These are phyloP conservation scores for Boletus vinaceobasis DNA, from an alignment of 768 basidiomycete genomes.

Conservation along the genomic window DNA sequence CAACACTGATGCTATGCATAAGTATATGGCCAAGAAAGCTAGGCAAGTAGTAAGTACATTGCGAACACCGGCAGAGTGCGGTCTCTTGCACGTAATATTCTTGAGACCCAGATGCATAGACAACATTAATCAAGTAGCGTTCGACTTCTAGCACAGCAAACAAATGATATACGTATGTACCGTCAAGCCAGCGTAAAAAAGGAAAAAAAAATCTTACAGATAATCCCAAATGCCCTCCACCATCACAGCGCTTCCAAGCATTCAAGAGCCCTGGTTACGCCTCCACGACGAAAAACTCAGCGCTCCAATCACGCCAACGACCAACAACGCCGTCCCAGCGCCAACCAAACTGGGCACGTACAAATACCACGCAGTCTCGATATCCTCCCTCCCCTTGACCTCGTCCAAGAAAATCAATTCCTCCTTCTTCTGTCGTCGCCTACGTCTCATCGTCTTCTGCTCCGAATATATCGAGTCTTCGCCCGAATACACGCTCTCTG, in stretches of 20 bases:
- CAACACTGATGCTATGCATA: too few relatives aligned
- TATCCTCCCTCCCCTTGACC: conserved; percentile 47
- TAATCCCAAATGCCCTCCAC: not conserved
- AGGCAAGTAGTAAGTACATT: too few relatives aligned
- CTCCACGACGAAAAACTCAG: conserved; percentile 70
- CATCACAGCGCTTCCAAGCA: not conserved
- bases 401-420: conserved; percentile 47
- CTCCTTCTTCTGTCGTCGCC: conserved; percentile 55
- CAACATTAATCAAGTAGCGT: not conserved
- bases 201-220: conserved; percentile 4
- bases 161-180: conserved; percentile 13
- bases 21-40: too few relatives aligned
- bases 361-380: conserved; percentile 76
- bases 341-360: conserved; percentile 78
- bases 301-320: conserved; percentile 75
- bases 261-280: conserved; percentile 59
- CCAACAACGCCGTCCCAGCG: conserved; percentile 78
- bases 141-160: conserved; percentile 14
- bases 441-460: conserved; percentile 33
- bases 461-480: conserved; percentile 29
- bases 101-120: not conserved
- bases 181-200: not conserved
- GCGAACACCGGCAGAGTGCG: too few relatives aligned
- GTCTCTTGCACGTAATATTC: too few relatives aligned
- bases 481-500: conserved; percentile 28